Percentiles rank a stretch among this genome's conserved stretches.
Conservation (phyloP, 305 asterid genomes). For the Plantago coronopus region DNA sequence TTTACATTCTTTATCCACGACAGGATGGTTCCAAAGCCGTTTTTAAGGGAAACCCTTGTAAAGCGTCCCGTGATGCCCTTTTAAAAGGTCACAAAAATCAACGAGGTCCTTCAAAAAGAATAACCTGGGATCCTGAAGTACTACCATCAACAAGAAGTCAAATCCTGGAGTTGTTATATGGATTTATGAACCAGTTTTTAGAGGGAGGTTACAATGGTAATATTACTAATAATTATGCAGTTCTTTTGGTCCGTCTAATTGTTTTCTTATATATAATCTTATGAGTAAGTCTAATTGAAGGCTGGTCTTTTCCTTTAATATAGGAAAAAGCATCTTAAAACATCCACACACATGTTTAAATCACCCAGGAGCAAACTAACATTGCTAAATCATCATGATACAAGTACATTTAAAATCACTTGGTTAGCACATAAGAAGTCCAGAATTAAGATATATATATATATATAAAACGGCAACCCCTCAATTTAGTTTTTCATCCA, state of each 20-base stretch:
- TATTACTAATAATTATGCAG: conserved; percentile 18
- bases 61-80: conserved; percentile 50
- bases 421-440: too few relatives aligned
- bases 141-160: conserved; percentile 55
- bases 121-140: conserved; percentile 64
- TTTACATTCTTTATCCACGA: conserved; percentile 18
- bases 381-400: too few relatives aligned
- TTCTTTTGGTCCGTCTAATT: conserved; percentile 16
- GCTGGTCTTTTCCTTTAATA: too few relatives aligned
- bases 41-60: conserved; percentile 74
- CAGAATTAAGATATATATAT: too few relatives aligned
- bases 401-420: too few relatives aligned
- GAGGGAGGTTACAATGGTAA: conserved; percentile 87
- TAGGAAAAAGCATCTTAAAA: too few relatives aligned
- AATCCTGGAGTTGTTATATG: conserved; percentile 52
- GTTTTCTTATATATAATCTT: conserved; percentile 25
- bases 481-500: too few relatives aligned
- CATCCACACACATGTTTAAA: too few relatives aligned
- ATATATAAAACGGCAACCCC: too few relatives aligned
- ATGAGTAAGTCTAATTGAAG: too few relatives aligned
- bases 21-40: conserved; percentile 97
- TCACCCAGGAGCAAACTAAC: too few relatives aligned
- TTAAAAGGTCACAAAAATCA: conserved; percentile 57
- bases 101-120: conserved; percentile 73
- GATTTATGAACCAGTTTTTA: conserved; percentile 71